A percentile compares a stretch with the other conserved stretches of the same genome.
phyloP scores from a whole-genome alignment of 345 rosid species.

The Diplotaxis tenuifolia region DNA sequence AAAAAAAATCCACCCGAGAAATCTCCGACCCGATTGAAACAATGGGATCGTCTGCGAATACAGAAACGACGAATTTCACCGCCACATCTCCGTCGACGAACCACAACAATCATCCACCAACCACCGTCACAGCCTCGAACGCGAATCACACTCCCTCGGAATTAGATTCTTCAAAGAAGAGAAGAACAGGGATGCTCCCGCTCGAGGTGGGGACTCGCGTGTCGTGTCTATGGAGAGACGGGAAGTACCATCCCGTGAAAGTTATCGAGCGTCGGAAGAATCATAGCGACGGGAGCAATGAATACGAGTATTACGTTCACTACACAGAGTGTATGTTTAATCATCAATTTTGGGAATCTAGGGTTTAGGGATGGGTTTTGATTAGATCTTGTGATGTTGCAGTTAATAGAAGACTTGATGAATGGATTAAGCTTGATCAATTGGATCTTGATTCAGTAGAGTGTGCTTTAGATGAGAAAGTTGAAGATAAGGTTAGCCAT shows the following conservation, averaged over 20 bases:
- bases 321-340: conserved; percentile 87
- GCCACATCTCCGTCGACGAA: conserved; percentile 38
- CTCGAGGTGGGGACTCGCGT: conserved; percentile 97
- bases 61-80: conserved; percentile 51
- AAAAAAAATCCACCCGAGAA: conserved; percentile 15
- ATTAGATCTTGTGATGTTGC: conserved; percentile 5
- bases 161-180: conserved; percentile 57
- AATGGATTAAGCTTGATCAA: conserved; percentile 96
- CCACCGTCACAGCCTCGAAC: conserved; percentile 23
- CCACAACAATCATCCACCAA: conserved; percentile 28
- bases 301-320: conserved; percentile 95
- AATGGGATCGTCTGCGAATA: conserved; percentile 79
- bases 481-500: conserved; percentile 82
- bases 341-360: conserved; percentile 11
- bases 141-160: conserved; percentile 38
- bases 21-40: conserved; percentile 8
- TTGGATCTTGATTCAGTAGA: conserved; percentile 92
- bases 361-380: conserved; percentile 27
- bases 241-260: conserved; percentile 89
- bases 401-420: conserved; percentile 98
- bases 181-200: conserved; percentile 62
- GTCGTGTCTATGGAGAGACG: conserved; percentile 96
- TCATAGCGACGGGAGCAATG: conserved; percentile 48
- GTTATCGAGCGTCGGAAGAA: conserved; percentile 91
- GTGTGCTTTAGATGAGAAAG: conserved; percentile 91